Percentiles rank a stretch among this genome's conserved stretches.
phyloP scores from a whole-genome alignment of 352 stramenopile species.

The Pythium scleroteichum region DNA sequence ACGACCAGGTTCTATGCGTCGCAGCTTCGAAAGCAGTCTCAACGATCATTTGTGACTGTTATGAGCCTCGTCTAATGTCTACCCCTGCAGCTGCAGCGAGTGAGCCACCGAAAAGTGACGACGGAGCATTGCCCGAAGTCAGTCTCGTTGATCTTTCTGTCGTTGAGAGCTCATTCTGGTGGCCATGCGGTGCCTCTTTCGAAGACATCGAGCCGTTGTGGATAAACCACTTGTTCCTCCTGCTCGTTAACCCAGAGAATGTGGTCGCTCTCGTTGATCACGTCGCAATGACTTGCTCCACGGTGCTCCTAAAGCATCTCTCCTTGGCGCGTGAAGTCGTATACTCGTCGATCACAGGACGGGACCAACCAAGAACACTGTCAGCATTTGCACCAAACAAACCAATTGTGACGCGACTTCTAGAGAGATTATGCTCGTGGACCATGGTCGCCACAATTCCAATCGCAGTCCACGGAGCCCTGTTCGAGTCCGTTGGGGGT shows the following conservation, averaged over 20 bases:
- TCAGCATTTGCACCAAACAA: conserved; percentile 22
- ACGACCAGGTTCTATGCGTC: conserved; percentile 48
- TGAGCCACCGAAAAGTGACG: conserved; percentile 40
- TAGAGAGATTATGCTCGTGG: conserved; percentile 65
- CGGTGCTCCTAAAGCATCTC: conserved; percentile 79
- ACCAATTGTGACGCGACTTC: conserved; percentile 61
- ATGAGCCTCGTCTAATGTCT: conserved; percentile 48
- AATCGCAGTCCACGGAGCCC: conserved; percentile 70
- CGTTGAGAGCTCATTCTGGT: conserved; percentile 79
- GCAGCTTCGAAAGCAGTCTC: conserved; percentile 59
- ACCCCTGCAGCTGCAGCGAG: conserved; percentile 15
- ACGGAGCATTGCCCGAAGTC: conserved; percentile 71
- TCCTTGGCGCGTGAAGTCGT: conserved; percentile 69
- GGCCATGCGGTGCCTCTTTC: conserved; percentile 51
- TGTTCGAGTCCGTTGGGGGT: conserved; percentile 82
- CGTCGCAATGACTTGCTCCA: conserved; percentile 68
- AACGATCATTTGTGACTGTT: conserved; percentile 75
- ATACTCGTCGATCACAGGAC: conserved; percentile 40
- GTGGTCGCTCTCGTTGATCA: conserved; percentile 71
- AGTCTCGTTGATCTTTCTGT: conserved; percentile 76
- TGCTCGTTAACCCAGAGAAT: conserved; percentile 65
- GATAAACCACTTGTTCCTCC: conserved; percentile 70
- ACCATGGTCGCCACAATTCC: conserved; percentile 67
- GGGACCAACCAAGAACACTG: background rate
- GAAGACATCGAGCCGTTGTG: conserved; percentile 49